Evolutionary conservation across 768 basidiomycete genomes (phyloP), one percentile per base, ranked within the genome.

Genomic region (Collybiopsis confluens): DNA sequence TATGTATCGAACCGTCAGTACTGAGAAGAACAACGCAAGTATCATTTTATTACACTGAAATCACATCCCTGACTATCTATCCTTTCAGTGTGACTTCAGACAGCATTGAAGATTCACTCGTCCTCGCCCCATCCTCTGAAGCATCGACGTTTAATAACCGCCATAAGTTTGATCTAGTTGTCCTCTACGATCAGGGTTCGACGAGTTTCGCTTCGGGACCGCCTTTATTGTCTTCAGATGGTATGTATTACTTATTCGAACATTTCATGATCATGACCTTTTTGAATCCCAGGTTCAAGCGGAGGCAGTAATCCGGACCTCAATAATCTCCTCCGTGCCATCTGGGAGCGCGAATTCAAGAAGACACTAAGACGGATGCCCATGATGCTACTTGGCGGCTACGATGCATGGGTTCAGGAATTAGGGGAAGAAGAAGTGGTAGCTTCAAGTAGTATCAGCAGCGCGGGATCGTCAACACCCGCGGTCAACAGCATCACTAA

Each of bases 111-210:
- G 77, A 87, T 55, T 77, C 90, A 0, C 78, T 97, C 53, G 70
- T 81, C 3, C 72, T 90, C 30, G 83, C 81, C 0, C 91, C 95
- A 1, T 73, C 77, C 35, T 65, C 77, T 36, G 95, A 98, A 68
- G 74, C 74, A 42, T 75, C 76, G 2, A 74, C 89, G n/a, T 98
- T 98, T 66, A 66, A 72, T 38, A 88, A 92, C 56, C 88, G 96
- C 37, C 82, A 93, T 62, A 86, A 88, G 60, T 96, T 90, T 65
- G 94, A 97, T 59, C 68, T 95, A 20, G 83, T 99, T 23, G 90
- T 86, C 15, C 72, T 98, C 3, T 94, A 94, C 66, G 95, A 98
- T 66, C 62, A 78, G 46, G 66, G 74, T 27, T 84, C 90, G 43
- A 74, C 79, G 51, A 67, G 73, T 16, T 76, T 82, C 48, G 79